Evolutionary conservation across 805 yeast genomes (phyloP).

Genomic region (Cyberlindnera maclurae): DNA sequence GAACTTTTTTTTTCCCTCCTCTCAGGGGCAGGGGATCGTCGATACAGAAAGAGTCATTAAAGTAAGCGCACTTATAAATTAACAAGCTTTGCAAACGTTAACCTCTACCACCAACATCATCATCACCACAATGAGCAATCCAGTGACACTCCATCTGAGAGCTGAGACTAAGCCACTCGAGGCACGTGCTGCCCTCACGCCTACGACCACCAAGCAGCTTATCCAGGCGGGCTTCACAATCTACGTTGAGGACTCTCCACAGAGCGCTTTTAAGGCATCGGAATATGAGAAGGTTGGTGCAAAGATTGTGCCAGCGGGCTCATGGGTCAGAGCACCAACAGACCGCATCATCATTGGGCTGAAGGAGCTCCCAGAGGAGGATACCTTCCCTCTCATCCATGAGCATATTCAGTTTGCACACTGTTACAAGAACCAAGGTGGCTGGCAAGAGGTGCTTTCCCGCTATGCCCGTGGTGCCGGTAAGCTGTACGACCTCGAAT

Average conservation of each 20-base stretch:
- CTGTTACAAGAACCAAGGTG: slow-evolving; percentile 95
- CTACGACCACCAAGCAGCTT: slow-evolving; percentile 77
- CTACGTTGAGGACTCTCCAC: slow-evolving; percentile 81
- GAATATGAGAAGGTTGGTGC: slow-evolving; percentile 85
- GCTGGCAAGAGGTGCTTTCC: slow-evolving; percentile 87
- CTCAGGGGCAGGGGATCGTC: too few relatives aligned
- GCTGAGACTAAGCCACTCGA: slow-evolving; percentile 97
- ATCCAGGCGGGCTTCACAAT: slow-evolving; percentile 84
- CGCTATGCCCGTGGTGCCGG: slow-evolving; percentile 94
- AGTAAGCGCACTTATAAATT: neutral
- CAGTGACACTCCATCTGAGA: slow-evolving; percentile 77
- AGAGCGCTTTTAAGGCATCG: slow-evolving; percentile 66
- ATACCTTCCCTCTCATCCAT: slow-evolving; percentile 84
- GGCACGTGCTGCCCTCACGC: slow-evolving; percentile 96
- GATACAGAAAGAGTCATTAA: neutral
- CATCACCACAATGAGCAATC: slow-evolving; percentile 7
- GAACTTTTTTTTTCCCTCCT: neutral
- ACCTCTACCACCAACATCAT: too few relatives aligned
- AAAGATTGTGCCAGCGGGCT: slow-evolving; percentile 81
- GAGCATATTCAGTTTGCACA: slow-evolving; percentile 99
- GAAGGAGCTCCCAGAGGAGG: slow-evolving; percentile 90
- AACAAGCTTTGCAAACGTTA: too few relatives aligned
- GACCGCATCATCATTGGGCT: slow-evolving; percentile 89
- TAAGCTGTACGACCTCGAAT: slow-evolving; percentile 86
- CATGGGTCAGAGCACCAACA: slow-evolving; percentile 88